phyloP scores from a whole-genome alignment of 257 asterid genomes.

The Haberlea rhodopensis region DNA sequence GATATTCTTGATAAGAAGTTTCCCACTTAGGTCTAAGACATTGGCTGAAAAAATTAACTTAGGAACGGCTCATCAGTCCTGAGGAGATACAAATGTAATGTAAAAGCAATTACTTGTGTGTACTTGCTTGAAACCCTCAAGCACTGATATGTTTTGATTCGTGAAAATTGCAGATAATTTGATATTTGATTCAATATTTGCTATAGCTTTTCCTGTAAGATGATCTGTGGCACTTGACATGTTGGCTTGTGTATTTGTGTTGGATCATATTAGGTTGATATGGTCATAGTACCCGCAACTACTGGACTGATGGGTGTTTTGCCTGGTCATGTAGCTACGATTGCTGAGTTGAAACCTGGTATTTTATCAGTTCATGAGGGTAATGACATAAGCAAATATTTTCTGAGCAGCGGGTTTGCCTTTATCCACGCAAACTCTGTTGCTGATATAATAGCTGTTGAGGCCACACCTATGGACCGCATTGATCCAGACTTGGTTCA shows the following conservation, averaged over 20 bases:
- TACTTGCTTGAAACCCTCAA: background rate
- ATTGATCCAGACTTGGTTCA: constrained; percentile 63
- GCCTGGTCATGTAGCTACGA: constrained; percentile 84
- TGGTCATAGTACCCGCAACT: constrained; percentile 80
- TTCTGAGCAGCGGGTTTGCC: constrained; percentile 50
- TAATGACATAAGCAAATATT: constrained; percentile 39
- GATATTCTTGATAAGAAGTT: background rate
- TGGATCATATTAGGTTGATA: constrained; percentile 60
- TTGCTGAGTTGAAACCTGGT: constrained; percentile 73
- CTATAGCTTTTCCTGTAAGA: background rate
- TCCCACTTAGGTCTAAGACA: background rate
- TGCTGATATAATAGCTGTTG: constrained; percentile 46
- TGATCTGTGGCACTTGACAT: background rate
- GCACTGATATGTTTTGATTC: background rate
- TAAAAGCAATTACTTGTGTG: background rate
- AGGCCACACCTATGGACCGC: constrained; percentile 60
- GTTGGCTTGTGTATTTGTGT: background rate
- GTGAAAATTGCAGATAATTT: background rate
- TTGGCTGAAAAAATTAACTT: background rate
- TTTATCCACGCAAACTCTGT: constrained; percentile 45
- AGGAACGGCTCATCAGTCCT: background rate
- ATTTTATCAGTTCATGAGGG: constrained; percentile 46
- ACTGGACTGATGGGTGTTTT: constrained; percentile 92
- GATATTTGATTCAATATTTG: background rate
- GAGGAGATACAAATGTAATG: background rate